Evolutionary conservation across 1,284 basidiomycete species (phyloP).

Genomic region (Apiotrichum veenhuisii): DNA sequence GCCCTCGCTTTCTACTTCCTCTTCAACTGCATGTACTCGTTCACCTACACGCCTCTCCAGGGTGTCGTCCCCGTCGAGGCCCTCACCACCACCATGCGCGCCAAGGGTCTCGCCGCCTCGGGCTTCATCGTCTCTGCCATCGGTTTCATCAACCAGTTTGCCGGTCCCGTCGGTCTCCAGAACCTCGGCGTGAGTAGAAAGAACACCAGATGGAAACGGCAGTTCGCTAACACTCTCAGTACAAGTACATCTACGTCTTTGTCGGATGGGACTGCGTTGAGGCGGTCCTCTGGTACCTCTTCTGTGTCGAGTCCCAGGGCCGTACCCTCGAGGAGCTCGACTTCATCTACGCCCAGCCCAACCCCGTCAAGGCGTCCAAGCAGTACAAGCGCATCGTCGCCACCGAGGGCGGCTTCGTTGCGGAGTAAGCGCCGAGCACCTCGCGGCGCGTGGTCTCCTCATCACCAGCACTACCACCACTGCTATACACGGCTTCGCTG

Average conservation of each 20-base stretch:
- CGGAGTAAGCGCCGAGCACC: too few relatives aligned
- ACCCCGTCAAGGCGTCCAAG: slow-evolving; percentile 35
- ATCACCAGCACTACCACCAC: too few relatives aligned
- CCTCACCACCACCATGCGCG: slow-evolving; percentile 86
- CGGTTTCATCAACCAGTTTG: slow-evolving; percentile 54
- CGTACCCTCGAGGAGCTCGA: slow-evolving; percentile 39
- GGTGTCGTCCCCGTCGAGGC: slow-evolving; percentile 86
- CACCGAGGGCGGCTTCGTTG: too few relatives aligned
- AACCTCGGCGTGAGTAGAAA: slow-evolving; percentile 39
- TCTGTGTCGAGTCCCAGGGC: slow-evolving; percentile 46
- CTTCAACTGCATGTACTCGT: slow-evolving; percentile 27
- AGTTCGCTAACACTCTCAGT: background rate
- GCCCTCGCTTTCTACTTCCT: slow-evolving; percentile 46
- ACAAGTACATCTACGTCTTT: slow-evolving; percentile 34
- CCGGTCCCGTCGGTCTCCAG: slow-evolving; percentile 51
- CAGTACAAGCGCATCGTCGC: slow-evolving; percentile 23
- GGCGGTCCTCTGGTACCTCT: slow-evolving; percentile 43
- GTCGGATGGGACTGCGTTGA: slow-evolving; percentile 43
- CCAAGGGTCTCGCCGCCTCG: slow-evolving; percentile 57
- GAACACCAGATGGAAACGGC: background rate
- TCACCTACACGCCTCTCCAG: slow-evolving; percentile 43
- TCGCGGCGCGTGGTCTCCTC: too few relatives aligned
- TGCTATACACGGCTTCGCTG: too few relatives aligned
- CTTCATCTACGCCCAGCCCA: slow-evolving; percentile 37
- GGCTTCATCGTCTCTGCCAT: slow-evolving; percentile 54